phyloP scores from a whole-genome alignment of 306 rosid genomes.

The Potentilla sterilis region DNA sequence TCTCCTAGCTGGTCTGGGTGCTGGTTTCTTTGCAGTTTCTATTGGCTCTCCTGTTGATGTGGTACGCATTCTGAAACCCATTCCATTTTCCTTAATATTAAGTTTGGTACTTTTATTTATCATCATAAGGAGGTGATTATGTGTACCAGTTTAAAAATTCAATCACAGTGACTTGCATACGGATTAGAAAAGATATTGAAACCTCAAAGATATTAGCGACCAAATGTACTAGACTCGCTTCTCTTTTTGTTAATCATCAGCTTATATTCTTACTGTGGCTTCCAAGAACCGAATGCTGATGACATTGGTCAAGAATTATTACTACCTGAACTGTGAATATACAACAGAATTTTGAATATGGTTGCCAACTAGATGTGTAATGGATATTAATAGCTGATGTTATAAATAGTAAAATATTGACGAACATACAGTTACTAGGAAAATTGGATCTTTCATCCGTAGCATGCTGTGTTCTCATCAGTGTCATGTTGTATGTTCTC shows the following conservation, averaged over 20 bases:
- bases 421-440: background rate
- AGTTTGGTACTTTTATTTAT: background rate
- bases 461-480: background rate
- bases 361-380: background rate
- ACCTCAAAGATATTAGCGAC: background rate
- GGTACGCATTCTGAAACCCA: constrained; percentile 51
- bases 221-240: background rate
- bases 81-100: background rate
- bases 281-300: background rate
- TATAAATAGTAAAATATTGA: background rate
- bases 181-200: background rate
- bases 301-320: background rate
- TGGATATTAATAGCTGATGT: background rate
- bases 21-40: constrained; percentile 92
- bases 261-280: background rate
- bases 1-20: constrained; percentile 93
- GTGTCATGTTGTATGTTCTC: constrained; percentile 4
- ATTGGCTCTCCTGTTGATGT: constrained; percentile 98
- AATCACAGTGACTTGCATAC: background rate
- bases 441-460: background rate
- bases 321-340: background rate
- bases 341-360: background rate
- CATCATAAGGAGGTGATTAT: background rate
- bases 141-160: background rate
- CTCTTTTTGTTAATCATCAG: background rate